Base-by-base conservation (phyloP, 2,329 filamentous ascomycete genomes). In the Neonectria neomacrospora region DNA sequence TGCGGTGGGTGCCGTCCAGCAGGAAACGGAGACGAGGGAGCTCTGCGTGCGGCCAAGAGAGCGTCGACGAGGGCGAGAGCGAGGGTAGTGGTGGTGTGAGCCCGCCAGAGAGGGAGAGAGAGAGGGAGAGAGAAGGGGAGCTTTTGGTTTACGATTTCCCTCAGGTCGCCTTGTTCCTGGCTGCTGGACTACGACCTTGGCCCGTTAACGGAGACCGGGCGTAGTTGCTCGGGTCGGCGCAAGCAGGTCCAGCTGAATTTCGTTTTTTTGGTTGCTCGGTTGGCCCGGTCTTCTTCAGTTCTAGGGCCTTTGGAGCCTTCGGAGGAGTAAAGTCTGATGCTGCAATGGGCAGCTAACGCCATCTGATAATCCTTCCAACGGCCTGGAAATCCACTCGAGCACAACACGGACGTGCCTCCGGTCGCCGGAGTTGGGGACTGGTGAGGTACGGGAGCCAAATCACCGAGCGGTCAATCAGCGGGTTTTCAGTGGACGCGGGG, bases 121-220 rank as follows among this genome's bases (percentile, higher is more conserved):
- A 37, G 34, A 54, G 28, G 23, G 20, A 20, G 39, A n/a, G 22
- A 12, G 53, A 56, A 52, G 28, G 28, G 39, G 39, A 58, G 68
- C 34, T 61, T 54, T 48, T 63, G 54, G 44, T 60, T 61, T 55
- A 59, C 56, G 55, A 55, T 55, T 57, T 62, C 28, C 52, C 48
- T 66, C 53, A 61, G 59, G 41, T 51, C 53, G 53, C 34, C 58
- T 37, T 45, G 14, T 41, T 30, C 47, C 54, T 50, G 54, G 41
- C 10, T 16, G 12, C 30, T 11, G 28, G 14, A 34, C 32, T 34
- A 34, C 32, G 12, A 34, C 41, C 41, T 48, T 18, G 26, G 30
- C 68, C 70, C 67, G 70, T 71, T 71, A 71, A 72, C 69, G 70
- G 70, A 71, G 67, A 47, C 53, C 32, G 44, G 42, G 9, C 59